These are phyloP conservation scores for Colletotrichum lini DNA, from an alignment of 2,329 filamentous ascomycete genomes.

Conservation along the genomic window DNA sequence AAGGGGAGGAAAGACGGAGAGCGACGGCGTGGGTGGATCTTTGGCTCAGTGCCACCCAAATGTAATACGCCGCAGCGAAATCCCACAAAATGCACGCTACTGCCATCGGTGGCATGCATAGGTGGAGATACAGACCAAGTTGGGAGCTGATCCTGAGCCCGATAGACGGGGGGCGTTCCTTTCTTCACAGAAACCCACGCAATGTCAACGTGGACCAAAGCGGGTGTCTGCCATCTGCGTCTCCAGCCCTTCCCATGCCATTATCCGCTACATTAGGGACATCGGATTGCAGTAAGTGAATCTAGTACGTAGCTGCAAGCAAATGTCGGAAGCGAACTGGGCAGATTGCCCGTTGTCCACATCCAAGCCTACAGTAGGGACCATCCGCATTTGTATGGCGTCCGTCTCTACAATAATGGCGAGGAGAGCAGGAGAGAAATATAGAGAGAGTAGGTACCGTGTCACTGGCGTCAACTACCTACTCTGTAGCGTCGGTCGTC, in stretches of 20 bases:
- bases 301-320: neutral
- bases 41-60: neutral
- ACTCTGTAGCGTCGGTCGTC: constrained; percentile 7
- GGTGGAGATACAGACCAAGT: neutral
- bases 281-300: neutral
- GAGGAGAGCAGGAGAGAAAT: too few relatives aligned
- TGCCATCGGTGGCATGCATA: constrained; percentile 1
- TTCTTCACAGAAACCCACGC: neutral
- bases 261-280: neutral
- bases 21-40: neutral
- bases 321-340: neutral
- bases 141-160: neutral
- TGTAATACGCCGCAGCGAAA: neutral
- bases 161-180: neutral
- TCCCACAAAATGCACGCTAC: neutral
- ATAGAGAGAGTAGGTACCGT: neutral
- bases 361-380: neutral
- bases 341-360: too few relatives aligned
- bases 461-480: neutral
- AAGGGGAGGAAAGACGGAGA: neutral
- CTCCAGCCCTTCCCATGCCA: neutral
- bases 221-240: neutral
- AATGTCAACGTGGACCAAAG: neutral
- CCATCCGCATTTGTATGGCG: neutral
- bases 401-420: neutral